phyloP scores from a whole-genome alignment of 768 basidiomycete genomes.

The Phlebiopsis flavidoalba region DNA sequence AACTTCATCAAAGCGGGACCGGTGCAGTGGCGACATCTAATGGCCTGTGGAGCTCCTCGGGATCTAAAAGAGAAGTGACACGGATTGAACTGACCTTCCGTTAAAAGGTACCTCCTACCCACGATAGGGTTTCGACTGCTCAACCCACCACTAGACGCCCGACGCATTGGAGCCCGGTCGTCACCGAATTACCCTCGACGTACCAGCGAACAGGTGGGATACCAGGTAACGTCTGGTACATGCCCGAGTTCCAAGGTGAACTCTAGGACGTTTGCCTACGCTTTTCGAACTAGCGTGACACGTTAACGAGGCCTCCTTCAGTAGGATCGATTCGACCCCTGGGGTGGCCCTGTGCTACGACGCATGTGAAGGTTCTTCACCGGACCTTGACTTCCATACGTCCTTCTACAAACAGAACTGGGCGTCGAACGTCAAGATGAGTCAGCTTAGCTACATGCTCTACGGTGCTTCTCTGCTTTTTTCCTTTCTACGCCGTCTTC shows the following conservation, averaged over 20 bases:
- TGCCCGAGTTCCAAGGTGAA: slow-evolving; percentile 46
- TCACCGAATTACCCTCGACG: slow-evolving; percentile 50
- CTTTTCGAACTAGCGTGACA: slow-evolving; percentile 4
- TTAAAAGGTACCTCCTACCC: slow-evolving; percentile 58
- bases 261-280: background rate
- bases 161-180: slow-evolving; percentile 56
- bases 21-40: slow-evolving; percentile 27
- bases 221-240: slow-evolving; percentile 58
- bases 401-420: slow-evolving; percentile 75
- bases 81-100: background rate
- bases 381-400: slow-evolving; percentile 71
- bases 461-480: slow-evolving; percentile 42
- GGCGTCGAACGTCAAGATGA: slow-evolving; percentile 77
- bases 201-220: slow-evolving; percentile 54
- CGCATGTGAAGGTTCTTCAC: slow-evolving; percentile 60
- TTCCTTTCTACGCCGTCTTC: background rate
- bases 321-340: slow-evolving; percentile 78
- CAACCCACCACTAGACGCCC: no score
- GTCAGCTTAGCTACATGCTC: slow-evolving; percentile 80
- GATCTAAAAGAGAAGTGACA: no score
- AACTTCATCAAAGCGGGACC: slow-evolving; percentile 27
- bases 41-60: slow-evolving; percentile 15
- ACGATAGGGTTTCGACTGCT: slow-evolving; percentile 79
- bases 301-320: slow-evolving; percentile 23
- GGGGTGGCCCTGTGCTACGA: slow-evolving; percentile 77